A percentile compares a stretch with the other conserved stretches of the same genome.
Evolutionary conservation across 139 green algal genomes (phyloP).

Genomic region (Eudorina sp.): DNA sequence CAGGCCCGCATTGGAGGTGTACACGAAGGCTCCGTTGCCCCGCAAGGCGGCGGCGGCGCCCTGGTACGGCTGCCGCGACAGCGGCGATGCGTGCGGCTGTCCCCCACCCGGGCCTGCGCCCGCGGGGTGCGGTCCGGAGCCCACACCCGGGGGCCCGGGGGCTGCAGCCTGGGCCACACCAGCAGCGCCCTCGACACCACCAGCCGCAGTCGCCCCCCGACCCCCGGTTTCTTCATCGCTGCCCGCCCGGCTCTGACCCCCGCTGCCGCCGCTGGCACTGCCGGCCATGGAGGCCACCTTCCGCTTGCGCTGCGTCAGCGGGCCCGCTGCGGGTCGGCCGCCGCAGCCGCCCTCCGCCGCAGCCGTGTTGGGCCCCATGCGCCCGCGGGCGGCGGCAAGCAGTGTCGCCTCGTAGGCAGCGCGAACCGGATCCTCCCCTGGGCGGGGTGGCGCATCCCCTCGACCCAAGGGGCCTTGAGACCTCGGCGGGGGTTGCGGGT

Average conservation of each 20-base stretch:
- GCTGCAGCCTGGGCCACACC: not conserved
- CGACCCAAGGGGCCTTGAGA: not conserved
- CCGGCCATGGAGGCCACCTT: constrained; percentile 22
- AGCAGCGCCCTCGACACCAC: not conserved
- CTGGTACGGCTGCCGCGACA: too few species aligned
- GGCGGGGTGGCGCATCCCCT: not conserved
- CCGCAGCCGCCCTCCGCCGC: not conserved
- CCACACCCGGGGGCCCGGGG: too few species aligned
- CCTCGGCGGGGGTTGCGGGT: not conserved
- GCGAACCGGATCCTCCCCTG: too few species aligned
- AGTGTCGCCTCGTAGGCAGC: too few species aligned
- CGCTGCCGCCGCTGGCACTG: constrained; percentile 6
- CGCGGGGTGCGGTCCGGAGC: too few species aligned
- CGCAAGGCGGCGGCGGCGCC: too few species aligned
- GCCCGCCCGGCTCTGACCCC: not conserved
- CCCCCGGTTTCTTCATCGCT: not conserved
- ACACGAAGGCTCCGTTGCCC: too few species aligned
- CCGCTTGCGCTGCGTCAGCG: constrained; percentile 13
- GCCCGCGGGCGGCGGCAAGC: too few species aligned
- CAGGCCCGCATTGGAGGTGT: too few species aligned
- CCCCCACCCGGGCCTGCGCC: too few species aligned
- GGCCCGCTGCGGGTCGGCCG: not conserved
- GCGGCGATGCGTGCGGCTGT: too few species aligned
- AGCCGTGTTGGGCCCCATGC: not conserved
- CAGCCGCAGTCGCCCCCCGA: not conserved